Conservation (phyloP, 2,329 filamentous ascomycete species). For the Dothistroma septosporum region DNA sequence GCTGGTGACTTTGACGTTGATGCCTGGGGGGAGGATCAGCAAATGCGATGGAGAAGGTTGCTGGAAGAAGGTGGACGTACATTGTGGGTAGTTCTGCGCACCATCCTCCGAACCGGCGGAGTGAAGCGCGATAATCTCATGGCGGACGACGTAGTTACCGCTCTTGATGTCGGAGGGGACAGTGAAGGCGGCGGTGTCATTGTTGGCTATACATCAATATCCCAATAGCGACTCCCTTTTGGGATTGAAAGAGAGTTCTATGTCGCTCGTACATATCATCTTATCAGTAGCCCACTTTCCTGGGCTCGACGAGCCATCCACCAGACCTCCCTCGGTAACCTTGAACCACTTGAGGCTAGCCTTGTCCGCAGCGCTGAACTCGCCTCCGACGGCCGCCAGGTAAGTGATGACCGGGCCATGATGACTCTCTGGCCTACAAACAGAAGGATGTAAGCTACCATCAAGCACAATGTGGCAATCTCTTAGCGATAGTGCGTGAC, state of each 20-base stretch:
- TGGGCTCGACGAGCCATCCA: slow-evolving; percentile 37
- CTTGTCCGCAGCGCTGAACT: slow-evolving; percentile 55
- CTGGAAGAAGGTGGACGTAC: slow-evolving; percentile 6
- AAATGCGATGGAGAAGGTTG: neutral
- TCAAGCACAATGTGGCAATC: neutral
- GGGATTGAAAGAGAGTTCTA: neutral
- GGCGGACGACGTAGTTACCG: slow-evolving; percentile 58
- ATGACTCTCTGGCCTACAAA: slow-evolving; percentile 38
- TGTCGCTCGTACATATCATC: slow-evolving; percentile 36
- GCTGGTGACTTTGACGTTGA: slow-evolving; percentile 58
- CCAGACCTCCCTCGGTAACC: slow-evolving; percentile 55
- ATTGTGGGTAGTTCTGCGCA: slow-evolving; percentile 42
- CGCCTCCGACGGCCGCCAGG: slow-evolving; percentile 55
- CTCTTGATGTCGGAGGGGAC: slow-evolving; percentile 52
- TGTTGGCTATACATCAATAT: slow-evolving; percentile 31
- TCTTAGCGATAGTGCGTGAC: neutral
- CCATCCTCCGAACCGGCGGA: slow-evolving; percentile 42
- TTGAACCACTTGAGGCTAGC: slow-evolving; percentile 58
- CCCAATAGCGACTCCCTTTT: neutral
- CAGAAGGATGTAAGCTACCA: neutral
- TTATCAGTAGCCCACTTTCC: slow-evolving; percentile 56
- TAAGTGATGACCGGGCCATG: slow-evolving; percentile 62
- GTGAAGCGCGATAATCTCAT: slow-evolving; percentile 61
- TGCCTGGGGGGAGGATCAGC: slow-evolving; percentile 35
- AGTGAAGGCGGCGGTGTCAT: slow-evolving; percentile 47